phyloP scores from a whole-genome alignment of 23 red algal genomes.

The Chondrus crispus region DNA sequence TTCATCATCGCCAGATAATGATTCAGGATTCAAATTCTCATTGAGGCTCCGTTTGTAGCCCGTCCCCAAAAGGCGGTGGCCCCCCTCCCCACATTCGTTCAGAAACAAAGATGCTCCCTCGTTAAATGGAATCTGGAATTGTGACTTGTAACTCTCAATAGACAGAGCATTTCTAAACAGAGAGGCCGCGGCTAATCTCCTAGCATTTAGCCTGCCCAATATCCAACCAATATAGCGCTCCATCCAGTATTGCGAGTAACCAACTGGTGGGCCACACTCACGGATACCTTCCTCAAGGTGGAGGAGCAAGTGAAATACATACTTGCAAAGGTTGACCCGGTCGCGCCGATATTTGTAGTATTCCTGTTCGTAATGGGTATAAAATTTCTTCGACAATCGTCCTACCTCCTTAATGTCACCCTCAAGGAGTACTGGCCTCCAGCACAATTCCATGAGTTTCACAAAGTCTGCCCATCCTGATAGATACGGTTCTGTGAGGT shows the following conservation, averaged over 20 bases:
- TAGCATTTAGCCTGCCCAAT: background rate
- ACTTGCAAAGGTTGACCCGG: background rate
- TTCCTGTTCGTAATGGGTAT: background rate
- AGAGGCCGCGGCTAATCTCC: background rate
- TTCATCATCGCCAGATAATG: background rate
- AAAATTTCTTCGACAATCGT: background rate
- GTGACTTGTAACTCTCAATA: background rate
- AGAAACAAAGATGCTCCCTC: background rate
- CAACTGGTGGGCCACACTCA: background rate
- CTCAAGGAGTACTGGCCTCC: background rate
- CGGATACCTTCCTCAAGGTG: background rate
- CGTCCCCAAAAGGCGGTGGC: background rate
- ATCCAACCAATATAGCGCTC: slow-evolving; percentile 7
- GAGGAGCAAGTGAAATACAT: background rate
- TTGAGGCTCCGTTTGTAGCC: background rate
- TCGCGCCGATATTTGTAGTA: background rate
- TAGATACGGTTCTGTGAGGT: background rate
- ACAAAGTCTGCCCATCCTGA: slow-evolving; percentile 8
- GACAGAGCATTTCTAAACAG: background rate
- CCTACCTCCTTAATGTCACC: background rate
- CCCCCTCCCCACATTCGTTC: background rate
- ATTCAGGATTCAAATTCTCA: background rate
- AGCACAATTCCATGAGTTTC: background rate
- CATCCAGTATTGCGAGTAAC: slow-evolving; percentile 7
- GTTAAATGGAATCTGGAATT: background rate